phyloP scores from a whole-genome alignment of 176 grass and related monocot species.

The Triticum turgidum region DNA sequence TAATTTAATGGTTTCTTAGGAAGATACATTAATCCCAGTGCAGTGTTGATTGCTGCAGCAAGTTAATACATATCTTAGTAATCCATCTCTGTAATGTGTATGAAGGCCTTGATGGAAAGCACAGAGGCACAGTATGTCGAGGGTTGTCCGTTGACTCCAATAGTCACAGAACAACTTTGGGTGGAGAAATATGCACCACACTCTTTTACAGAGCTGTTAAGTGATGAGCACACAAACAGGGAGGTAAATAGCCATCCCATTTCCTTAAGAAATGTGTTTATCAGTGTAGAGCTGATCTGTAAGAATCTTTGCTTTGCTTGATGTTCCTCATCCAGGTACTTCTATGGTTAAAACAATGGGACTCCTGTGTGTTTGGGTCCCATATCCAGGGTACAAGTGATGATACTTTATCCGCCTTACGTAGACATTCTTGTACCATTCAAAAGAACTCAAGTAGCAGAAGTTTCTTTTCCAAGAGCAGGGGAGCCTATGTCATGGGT shows the following conservation, averaged over 20 bases:
- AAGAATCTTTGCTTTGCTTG: slow-evolving; percentile 24
- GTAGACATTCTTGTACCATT: slow-evolving; percentile 64
- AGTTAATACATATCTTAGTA: slow-evolving; percentile 17
- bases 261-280: background rate
- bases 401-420: slow-evolving; percentile 76
- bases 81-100: slow-evolving; percentile 3
- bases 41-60: slow-evolving; percentile 5
- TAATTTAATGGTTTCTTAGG: background rate
- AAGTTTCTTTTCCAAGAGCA: slow-evolving; percentile 59
- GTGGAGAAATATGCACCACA: slow-evolving; percentile 85
- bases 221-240: slow-evolving; percentile 88
- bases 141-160: slow-evolving; percentile 24
- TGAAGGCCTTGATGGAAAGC: slow-evolving; percentile 80
- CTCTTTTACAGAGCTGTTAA: slow-evolving; percentile 93
- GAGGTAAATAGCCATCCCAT: slow-evolving; percentile 59
- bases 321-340: slow-evolving; percentile 58
- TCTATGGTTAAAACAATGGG: slow-evolving; percentile 96
- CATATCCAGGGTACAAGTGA: slow-evolving; percentile 73
- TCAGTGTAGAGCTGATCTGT: background rate
- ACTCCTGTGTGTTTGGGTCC: slow-evolving; percentile 90
- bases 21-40: background rate
- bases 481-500: slow-evolving; percentile 35
- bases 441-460: slow-evolving; percentile 63
- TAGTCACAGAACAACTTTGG: slow-evolving; percentile 86
- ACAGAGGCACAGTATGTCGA: slow-evolving; percentile 36